Conservation (phyloP, 2,329 filamentous ascomycete genomes). For the Hypoxylon sp. region DNA sequence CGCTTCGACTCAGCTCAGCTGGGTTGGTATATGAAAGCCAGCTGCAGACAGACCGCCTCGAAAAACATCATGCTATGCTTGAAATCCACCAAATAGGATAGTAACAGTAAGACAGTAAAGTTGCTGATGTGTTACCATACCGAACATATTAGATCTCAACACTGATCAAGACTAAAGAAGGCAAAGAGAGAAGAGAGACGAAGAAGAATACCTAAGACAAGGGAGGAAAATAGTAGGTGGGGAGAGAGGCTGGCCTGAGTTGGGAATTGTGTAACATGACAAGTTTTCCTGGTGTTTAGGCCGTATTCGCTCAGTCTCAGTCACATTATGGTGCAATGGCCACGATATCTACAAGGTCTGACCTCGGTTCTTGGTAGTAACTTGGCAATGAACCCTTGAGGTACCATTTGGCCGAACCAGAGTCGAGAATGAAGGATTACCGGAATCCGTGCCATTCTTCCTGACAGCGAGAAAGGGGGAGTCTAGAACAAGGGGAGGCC, state of each 20-base stretch:
- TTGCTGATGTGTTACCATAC: not conserved
- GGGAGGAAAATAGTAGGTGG: not conserved
- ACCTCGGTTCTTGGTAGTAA: not conserved
- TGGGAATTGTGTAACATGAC: slow-evolving; percentile 4
- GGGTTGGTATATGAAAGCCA: not conserved
- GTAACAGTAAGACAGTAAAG: slow-evolving; percentile 3
- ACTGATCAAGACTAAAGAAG: slow-evolving; percentile 7
- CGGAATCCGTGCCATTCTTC: slow-evolving; percentile 3
- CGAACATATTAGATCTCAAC: slow-evolving; percentile 9
- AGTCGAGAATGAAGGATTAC: slow-evolving; percentile 12
- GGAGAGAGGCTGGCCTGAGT: slow-evolving; percentile 2
- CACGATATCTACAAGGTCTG: slow-evolving; percentile 3
- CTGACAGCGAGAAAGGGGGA: slow-evolving; percentile 9
- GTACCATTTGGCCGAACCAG: slow-evolving; percentile 22
- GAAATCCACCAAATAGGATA: slow-evolving; percentile 1
- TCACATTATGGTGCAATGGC: slow-evolving; percentile 16
- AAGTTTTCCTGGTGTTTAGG: slow-evolving; percentile 28
- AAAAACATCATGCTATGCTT: not conserved
- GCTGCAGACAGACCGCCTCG: not conserved
- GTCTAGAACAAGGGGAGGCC: slow-evolving; percentile 3
- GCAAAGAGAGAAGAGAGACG: not conserved
- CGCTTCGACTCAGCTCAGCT: slow-evolving; percentile 12
- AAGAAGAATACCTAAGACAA: not conserved
- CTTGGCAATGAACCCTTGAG: slow-evolving; percentile 4
- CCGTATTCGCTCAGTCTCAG: slow-evolving; percentile 19